phyloP scores from a whole-genome alignment of 2,329 filamentous ascomycete species.

The Pezizomycotina sp. region DNA sequence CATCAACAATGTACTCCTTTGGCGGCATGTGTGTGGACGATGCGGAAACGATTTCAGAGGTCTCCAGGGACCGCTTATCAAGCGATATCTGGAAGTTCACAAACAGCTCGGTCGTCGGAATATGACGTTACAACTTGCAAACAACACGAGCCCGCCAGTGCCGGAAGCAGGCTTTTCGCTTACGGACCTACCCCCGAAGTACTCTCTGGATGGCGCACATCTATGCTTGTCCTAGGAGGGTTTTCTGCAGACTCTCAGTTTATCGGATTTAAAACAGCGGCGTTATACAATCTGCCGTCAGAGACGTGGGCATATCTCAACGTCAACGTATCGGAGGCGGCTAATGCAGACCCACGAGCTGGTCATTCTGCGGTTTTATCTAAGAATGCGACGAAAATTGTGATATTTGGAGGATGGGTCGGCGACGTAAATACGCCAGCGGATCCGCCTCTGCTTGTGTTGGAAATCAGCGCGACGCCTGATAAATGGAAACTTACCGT shows the following conservation, averaged over 20 bases:
- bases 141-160: constrained; percentile 19
- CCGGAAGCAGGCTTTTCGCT: constrained; percentile 22
- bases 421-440: constrained; percentile 62
- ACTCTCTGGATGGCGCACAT: constrained; percentile 5
- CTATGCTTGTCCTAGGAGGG: constrained; percentile 21
- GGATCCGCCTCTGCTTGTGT: constrained; percentile 60
- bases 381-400: constrained; percentile 57
- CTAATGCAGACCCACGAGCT: constrained; percentile 57
- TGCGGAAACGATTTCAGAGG: constrained; percentile 1
- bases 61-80: constrained; percentile 10
- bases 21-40: constrained; percentile 11
- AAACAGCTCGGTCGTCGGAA: no score
- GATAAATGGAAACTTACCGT: constrained; percentile 44
- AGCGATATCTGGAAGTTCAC: constrained; percentile 16
- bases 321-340: constrained; percentile 12
- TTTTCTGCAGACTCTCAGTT: constrained; percentile 20
- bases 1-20: constrained; percentile 17
- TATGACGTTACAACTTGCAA: constrained; percentile 5
- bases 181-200: constrained; percentile 10
- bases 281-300: constrained; percentile 21
- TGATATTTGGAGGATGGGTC: constrained; percentile 84
- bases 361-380: constrained; percentile 75
- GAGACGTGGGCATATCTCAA: constrained; percentile 20
- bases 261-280: constrained; percentile 20
- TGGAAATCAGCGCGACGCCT: constrained; percentile 60